Evolutionary conservation across 495 filamentous ascomycete genomes (phyloP).

Genomic region (Hypoxylon fuscum): DNA sequence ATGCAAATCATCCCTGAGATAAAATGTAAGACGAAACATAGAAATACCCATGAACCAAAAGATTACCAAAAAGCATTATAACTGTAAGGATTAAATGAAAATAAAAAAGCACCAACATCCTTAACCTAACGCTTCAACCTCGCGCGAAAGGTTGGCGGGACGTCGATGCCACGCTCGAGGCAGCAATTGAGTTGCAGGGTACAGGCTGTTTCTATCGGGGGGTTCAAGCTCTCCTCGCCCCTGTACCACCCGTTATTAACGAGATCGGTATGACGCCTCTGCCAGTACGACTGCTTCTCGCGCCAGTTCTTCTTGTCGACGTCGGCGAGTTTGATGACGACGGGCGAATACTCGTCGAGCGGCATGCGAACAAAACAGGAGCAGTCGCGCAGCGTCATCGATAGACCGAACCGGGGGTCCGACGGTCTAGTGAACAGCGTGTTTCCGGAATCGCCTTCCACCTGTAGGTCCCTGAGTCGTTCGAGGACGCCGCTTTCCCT

Average conservation of each 20-base stretch:
- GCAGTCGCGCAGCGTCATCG: constrained; percentile 92
- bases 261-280: constrained; percentile 66
- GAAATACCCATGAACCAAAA: neutral
- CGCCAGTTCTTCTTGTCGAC: constrained; percentile 84
- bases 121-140: constrained; percentile 18
- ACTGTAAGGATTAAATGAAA: too few species aligned
- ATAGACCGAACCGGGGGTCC: constrained; percentile 53
- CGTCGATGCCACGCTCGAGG: constrained; percentile 24
- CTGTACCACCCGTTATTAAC: constrained; percentile 79
- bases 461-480: constrained; percentile 61
- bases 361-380: constrained; percentile 79
- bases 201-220: constrained; percentile 38
- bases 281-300: constrained; percentile 80
- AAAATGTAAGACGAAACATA: constrained; percentile 22
- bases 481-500: constrained; percentile 46
- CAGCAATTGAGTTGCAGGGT: constrained; percentile 27
- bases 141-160: constrained; percentile 26
- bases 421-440: constrained; percentile 46
- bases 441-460: constrained; percentile 57
- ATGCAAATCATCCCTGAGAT: constrained; percentile 24
- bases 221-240: constrained; percentile 53
- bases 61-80: neutral
- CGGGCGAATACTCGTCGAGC: constrained; percentile 43
- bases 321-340: constrained; percentile 84
- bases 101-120: too few species aligned